Evolutionary conservation across 257 asterid species (phyloP), one percentile per base, ranked within the genome.

Genomic region (Avicennia marina): DNA sequence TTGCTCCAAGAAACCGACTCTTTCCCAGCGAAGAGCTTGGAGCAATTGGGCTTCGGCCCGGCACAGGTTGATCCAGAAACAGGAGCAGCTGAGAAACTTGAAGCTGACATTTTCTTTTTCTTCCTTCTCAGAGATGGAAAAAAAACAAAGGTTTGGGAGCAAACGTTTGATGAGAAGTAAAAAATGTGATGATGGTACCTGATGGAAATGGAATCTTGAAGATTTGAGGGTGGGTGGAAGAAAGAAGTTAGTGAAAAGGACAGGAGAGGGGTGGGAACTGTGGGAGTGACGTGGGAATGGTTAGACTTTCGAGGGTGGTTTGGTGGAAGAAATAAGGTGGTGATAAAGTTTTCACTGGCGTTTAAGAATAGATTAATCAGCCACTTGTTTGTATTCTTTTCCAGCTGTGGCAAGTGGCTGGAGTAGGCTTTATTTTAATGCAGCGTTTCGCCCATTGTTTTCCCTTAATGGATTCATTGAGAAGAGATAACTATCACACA

Each of bases 1-100:
- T 42, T 20, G 47, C 20, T 59, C 80, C 81, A 78, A 4, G 71
- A 64, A 51, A 62, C 58, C 0, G 56, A 34, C 16, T 77, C 65
- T 29, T 58, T 67, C 34, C 57, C 64, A 41, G 57, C 49, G 7
- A 43, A 60, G 24, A 64, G 58, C 47, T 56, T 69, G 2, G 63
- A 25, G 49, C 42, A 24, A 19, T 58, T 53, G 34, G 70, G 42
- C 27, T 55, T 72, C 12, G 13, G 6, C 31, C 56, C 70, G 33
- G 33, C 32, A 20, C 11, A 47, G 62, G 29, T 73, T 12, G 73
- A 34, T 38, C 19, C 71, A 47, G 52, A 69, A 68, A 50, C 50
- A 44, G 58, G 46, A 58, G 70, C n/a, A n/a, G n/a, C 43, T 39
- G 74, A 49, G 67, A 80, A 63, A 10, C 60, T 47, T 58, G 71